Base-by-base conservation (phyloP, 495 filamentous ascomycete species). In the Durotheca rogersii region DNA sequence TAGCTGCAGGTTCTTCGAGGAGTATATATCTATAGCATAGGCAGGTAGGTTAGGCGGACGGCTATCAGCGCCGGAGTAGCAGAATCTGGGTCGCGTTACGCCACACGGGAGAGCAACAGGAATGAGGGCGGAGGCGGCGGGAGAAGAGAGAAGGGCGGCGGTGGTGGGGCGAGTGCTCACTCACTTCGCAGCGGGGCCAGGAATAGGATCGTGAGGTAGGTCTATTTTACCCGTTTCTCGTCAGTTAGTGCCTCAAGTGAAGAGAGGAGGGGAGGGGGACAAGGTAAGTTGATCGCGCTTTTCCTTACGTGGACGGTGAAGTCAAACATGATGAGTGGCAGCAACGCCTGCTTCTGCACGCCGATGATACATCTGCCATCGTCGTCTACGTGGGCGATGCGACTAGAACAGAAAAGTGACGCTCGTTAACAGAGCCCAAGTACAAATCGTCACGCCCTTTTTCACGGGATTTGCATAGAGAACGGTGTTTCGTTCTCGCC, bases 161-260 rank as follows among this genome's bases (percentile, higher is more conserved):
- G n/a, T n/a, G n/a, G n/a, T n/a, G n/a, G n/a, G n/a, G n/a, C n/a
- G n/a, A n/a, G n/a, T n/a, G n/a, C n/a, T n/a, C n/a, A n/a, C 71
- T 58, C 56, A 76, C 75, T 64, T 34, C 68, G 68, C 12, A 81
- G 40, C 2, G 76, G 77, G 12, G 70, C 62, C 11, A 81, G 51
- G 41, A 81, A 77, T 7, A 79, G 57, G 16, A 72, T 62, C 7
- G 74, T 79, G 7, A 81, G 70, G 50, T 81, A 81, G 15, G 75
- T 50, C 76, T 79, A 21, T 37, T 21, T n/a, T 5, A 34, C 55
- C 12, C 0, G n/a, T n/a, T 1, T 16, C 23, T 4, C 23, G 23
- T 27, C 23, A 27, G 9, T 9, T 27, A 27, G n/a, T n/a, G n/a
- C n/a, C n/a, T n/a, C n/a, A n/a, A n/a, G n/a, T n/a, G n/a, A n/a